Percentiles rank a stretch among this genome's conserved stretches.
Evolutionary conservation across 1,139 yeast species (phyloP).

Genomic region (Sugiyamaella novakii): DNA sequence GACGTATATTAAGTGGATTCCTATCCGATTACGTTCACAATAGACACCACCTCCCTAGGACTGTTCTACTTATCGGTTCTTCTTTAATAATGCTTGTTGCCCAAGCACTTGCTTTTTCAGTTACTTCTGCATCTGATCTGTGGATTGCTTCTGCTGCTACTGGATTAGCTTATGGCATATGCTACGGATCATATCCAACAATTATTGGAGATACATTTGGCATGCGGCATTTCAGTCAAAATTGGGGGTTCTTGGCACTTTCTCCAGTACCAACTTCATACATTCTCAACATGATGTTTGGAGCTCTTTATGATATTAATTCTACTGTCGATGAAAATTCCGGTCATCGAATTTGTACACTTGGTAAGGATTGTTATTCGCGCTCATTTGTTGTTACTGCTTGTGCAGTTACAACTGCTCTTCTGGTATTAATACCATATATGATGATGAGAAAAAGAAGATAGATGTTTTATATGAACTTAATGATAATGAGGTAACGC

Average conservation of each 20-base stretch:
- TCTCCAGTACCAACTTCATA: conserved; percentile 46
- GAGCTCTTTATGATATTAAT: conserved; percentile 42
- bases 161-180: conserved; percentile 78
- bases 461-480: not conserved
- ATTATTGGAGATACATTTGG: conserved; percentile 78
- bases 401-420: conserved; percentile 23
- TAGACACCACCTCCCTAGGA: conserved; percentile 56
- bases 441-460: conserved; percentile 11
- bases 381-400: conserved; percentile 32
- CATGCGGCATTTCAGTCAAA: conserved; percentile 67
- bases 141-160: conserved; percentile 59
- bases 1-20: conserved; percentile 70
- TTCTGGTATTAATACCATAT: conserved; percentile 8
- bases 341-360: conserved; percentile 30
- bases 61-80: conserved; percentile 67
- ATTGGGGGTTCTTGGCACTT: conserved; percentile 69
- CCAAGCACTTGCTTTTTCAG: conserved; percentile 41
- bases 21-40: conserved; percentile 62
- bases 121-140: conserved; percentile 44
- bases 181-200: conserved; percentile 81
- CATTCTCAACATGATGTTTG: conserved; percentile 44
- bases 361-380: conserved; percentile 32
- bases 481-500: too few species aligned
- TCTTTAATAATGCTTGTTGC: conserved; percentile 42
- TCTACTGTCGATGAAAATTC: conserved; percentile 29